Evolutionary conservation across 306 rosid genomes (phyloP), one percentile per base, ranked within the genome.

Genomic region (Mucuna pruriens): DNA sequence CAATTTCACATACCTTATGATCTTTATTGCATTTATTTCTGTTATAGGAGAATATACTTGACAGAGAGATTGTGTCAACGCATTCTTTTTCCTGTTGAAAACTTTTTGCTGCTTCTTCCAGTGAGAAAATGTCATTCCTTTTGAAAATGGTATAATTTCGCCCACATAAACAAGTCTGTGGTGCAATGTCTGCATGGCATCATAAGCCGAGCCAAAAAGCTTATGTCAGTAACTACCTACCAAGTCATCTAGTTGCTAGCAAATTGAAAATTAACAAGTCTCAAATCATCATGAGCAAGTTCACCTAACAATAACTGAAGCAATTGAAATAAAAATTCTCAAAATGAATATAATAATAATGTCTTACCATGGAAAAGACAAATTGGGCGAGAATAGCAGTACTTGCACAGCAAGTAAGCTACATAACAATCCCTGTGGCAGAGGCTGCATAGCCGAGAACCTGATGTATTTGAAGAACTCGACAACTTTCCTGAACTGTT

Each of bases 281-380:
- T 22, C 22, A 26, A 60, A 34, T 38, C 65, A 80, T 55, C 20
- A 55, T 13, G 39, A 22, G 58, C 46, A 68, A 51, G 31, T 66
- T 38, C 22, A 23, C 49, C 13, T 15, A 52, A 66, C 54, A 78
- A 39, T 52, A 36, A 54, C 23, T 38, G 33, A 52, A 65, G 52
- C 29, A 78, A 39, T 23, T 72, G 10, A 49, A 34, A 16, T 46
- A 39, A 58, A 46, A 19, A 19, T 16, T 71, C 33, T 54, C 31
- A 22, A 65, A 16, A 29, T 38, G 7, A 69, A 70, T 70, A 9
- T 9, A 71, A 5, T 9, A 34, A 51, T 62, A 36, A 9, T 26
- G 19, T 64, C 38, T 45, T 80, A 86, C 89, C 89, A 65, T 86
- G 89, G 63, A 83, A 86, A 54, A 86, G 83, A 55, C 87, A 86